A percentile compares a stretch with the other conserved stretches of the same genome.
These are phyloP conservation scores for Rosa rugosa DNA, from an alignment of 306 rosid species.

Conservation along the genomic window DNA sequence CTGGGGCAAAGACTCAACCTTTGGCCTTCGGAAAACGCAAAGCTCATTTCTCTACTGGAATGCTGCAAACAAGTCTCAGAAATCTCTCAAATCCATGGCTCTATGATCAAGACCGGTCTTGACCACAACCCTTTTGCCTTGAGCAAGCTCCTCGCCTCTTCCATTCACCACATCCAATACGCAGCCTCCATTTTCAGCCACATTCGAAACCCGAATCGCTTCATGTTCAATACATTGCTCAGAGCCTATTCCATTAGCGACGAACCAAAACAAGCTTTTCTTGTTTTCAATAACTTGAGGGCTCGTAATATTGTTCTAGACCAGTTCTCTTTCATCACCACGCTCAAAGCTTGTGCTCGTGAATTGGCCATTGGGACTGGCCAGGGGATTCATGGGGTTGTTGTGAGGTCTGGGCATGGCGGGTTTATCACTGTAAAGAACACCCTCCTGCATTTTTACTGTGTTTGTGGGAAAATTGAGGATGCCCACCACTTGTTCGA, in stretches of 20 bases:
- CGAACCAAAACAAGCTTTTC: constrained; percentile 44
- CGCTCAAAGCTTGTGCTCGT: constrained; percentile 58
- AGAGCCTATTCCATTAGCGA: constrained; percentile 55
- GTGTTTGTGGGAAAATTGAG: constrained; percentile 44
- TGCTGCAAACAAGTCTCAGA: constrained; percentile 47
- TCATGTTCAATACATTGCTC: constrained; percentile 71
- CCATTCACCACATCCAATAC: constrained; percentile 47
- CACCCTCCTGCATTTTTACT: constrained; percentile 51
- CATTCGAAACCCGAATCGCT: constrained; percentile 55
- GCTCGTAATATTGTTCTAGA: constrained; percentile 35
- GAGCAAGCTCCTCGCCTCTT: constrained; percentile 64
- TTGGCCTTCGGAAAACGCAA: constrained; percentile 12
- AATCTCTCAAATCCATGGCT: constrained; percentile 51
- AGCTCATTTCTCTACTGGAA: constrained; percentile 30
- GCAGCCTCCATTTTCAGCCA: constrained; percentile 58
- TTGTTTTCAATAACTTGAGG: constrained; percentile 51
- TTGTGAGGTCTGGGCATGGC: constrained; percentile 49
- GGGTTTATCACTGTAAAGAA: constrained; percentile 52
- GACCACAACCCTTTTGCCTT: constrained; percentile 43
- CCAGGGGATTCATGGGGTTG: constrained; percentile 60
- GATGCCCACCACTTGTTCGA: constrained; percentile 61
- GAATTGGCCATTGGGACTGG: constrained; percentile 44
- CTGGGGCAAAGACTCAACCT: constrained; percentile 14
- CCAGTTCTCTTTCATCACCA: constrained; percentile 51
- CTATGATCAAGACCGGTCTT: constrained; percentile 52